Base-by-base conservation (phyloP, 2,329 filamentous ascomycete genomes). In the Sclerotinia minor region DNA sequence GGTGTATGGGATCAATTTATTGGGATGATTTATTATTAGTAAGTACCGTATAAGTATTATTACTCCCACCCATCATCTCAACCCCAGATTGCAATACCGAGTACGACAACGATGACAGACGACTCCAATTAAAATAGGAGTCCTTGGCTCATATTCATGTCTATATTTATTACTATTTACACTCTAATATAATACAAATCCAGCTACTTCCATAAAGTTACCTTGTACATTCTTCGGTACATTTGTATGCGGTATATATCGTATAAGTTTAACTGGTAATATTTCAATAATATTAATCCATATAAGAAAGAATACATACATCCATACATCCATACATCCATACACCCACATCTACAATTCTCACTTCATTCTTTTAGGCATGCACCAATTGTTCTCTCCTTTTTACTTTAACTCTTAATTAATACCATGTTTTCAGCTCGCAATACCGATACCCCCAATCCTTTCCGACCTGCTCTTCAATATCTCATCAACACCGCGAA, bases 401-500 rank as follows among this genome's bases (percentile, higher is more conserved):
- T 52, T 65, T 53, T 29, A 26, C 19, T 17, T 11, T 35, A 53
- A 5, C 15, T 53, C 26, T 52, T 24, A 61, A 70, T 63, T 59
- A 64, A 61, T 64, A 63, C 26, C 19, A 67, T 76, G 72, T 75
- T 76, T 69, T 76, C 75, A 58, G 69, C 72, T 24, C 70, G 72
- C 50, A 74, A 76, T 54, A 76, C 72, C 52, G 73, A 76, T 60
- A 70, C 71, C 7, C 65, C 65, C 15, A 76, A 76, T 73, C 75
- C 76, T 50, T 80, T 80, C 71, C 75, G 77, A 67, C 78, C 79
- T 7, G 77, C 79, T 24, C 71, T 79, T 24, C 75, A 78, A 57
- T 78, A 79, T 64, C 78, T 81, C 65, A 69, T 75, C 17, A 47
- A 67, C 15, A 54, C n/a, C 8, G 24, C 55, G 21, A 67, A 67